phyloP scores from a whole-genome alignment of 352 stramenopile genomes.

The Pythium sp. region DNA sequence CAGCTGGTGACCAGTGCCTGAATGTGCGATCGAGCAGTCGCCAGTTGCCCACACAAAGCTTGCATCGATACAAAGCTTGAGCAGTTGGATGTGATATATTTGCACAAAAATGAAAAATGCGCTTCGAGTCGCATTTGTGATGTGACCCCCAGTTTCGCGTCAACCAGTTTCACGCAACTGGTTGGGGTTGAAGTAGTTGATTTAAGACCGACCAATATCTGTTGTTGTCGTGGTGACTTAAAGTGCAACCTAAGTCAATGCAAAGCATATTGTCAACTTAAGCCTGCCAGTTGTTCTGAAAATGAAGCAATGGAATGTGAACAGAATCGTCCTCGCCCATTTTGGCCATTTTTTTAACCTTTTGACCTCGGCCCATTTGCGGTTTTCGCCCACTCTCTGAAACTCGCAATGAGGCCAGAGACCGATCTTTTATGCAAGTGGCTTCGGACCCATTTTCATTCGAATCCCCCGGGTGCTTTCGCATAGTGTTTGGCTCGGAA shows the following conservation, averaged over 20 bases:
- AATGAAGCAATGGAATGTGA: no score
- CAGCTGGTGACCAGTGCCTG: not conserved
- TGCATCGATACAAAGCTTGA: not conserved
- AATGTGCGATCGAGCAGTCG: not conserved
- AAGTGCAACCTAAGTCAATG: not conserved
- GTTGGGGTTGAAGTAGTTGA: no score
- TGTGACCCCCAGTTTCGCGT: no score
- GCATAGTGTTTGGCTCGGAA: not conserved
- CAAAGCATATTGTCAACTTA: not conserved
- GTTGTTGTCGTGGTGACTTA: not conserved
- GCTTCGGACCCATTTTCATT: not conserved
- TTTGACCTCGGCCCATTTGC: not conserved
- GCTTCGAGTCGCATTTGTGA: not conserved
- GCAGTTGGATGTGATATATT: not conserved
- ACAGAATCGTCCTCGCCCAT: no score
- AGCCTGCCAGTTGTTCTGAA: not conserved
- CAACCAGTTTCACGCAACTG: no score
- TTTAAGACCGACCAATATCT: no score
- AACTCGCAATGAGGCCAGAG: not conserved
- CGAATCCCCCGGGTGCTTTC: not conserved
- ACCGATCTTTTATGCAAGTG: not conserved
- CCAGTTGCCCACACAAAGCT: no score
- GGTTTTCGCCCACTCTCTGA: not conserved
- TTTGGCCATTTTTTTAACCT: not conserved
- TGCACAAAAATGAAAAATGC: not conserved